phyloP scores from a whole-genome alignment of 345 rosid species.

The Populus euphratica region DNA sequence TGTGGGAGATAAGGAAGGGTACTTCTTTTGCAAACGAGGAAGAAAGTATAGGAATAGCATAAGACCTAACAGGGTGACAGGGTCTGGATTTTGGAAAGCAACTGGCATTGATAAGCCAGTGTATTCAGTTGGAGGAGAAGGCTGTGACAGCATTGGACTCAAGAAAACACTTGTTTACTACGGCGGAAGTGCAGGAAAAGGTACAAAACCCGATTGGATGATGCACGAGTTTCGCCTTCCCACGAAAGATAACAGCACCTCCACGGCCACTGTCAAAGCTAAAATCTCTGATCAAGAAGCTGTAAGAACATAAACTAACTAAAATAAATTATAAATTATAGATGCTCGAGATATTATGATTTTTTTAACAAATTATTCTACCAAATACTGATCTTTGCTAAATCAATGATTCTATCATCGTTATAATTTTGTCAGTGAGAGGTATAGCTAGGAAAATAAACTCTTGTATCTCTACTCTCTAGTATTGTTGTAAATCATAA shows the following conservation, averaged over 20 bases:
- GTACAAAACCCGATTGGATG: conserved; percentile 98
- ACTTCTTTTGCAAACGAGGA: conserved; percentile 85
- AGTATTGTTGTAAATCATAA: background rate
- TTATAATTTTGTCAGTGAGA: background rate
- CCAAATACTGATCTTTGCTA: background rate
- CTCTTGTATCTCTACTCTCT: background rate
- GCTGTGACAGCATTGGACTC: conserved; percentile 60
- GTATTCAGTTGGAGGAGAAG: conserved; percentile 33
- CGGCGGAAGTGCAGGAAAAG: conserved; percentile 88
- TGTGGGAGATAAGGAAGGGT: conserved; percentile 58
- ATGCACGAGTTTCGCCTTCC: conserved; percentile 99
- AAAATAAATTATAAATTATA: too few relatives aligned
- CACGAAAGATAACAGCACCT: conserved; percentile 18
- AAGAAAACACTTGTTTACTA: conserved; percentile 91
- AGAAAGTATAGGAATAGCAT: conserved; percentile 87
- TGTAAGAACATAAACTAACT: conserved; percentile 42
- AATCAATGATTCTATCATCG: too few relatives aligned
- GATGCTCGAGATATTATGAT: background rate
- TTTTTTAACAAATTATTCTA: too few relatives aligned
- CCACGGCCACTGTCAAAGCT: conserved; percentile 12
- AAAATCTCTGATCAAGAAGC: conserved; percentile 46
- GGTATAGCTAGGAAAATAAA: background rate
- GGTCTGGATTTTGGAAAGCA: conserved; percentile 97
- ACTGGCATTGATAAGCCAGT: conserved; percentile 90
- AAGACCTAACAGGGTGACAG: conserved; percentile 89